Evolutionary conservation across 768 basidiomycete genomes (phyloP), one percentile per base, ranked within the genome.

Genomic region (Suillus decipiens): DNA sequence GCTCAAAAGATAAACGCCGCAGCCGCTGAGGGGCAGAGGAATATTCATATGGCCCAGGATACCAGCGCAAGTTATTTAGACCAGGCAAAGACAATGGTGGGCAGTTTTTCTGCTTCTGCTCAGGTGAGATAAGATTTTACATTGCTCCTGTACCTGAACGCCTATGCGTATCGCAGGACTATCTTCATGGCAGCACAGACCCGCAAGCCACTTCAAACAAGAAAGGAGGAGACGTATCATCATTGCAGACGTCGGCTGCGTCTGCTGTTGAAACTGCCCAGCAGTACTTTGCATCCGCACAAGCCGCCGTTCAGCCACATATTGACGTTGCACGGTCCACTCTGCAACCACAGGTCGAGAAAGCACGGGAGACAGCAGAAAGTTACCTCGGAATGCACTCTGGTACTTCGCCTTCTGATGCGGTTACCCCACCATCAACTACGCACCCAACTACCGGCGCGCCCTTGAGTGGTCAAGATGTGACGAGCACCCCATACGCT

Each of bases 21-120:
- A 22, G 85, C 83, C n/a, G 76, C 77, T 0, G 80, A 89, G 68
- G 88, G 88, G 4, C 78, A 84, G 66, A 71, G 74, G 7, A 81
- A 84, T 62, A 78, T 89, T 2, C 78, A 81, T 8, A 72, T 76
- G 14, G 79, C 78, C 0, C 82, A 83, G 68, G 79, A 78, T 5
- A 69, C 79, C 1, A 81, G 81, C 34, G 76, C 77, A 7, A 76
- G 77, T 0, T 87, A 87, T 66, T 72, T 88, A 7, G 82, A 86
- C 28, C 82, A 86, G 66, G 87, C 83, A 1, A 87, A 83, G 72
- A 73, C 70, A 8, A 56, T 84, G 3, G 85, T 83, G 0, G 73
- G 73, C 15, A 76, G 66, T 42, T 82, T 81, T 0, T 62, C 84
- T 4, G 66, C 78, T 7, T 79, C 82, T 31, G 84, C 84, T 17